Evolutionary conservation across 1,139 yeast species (phyloP), one percentile per base, ranked within the genome.

Genomic region (Ogataea hybrid): DNA sequence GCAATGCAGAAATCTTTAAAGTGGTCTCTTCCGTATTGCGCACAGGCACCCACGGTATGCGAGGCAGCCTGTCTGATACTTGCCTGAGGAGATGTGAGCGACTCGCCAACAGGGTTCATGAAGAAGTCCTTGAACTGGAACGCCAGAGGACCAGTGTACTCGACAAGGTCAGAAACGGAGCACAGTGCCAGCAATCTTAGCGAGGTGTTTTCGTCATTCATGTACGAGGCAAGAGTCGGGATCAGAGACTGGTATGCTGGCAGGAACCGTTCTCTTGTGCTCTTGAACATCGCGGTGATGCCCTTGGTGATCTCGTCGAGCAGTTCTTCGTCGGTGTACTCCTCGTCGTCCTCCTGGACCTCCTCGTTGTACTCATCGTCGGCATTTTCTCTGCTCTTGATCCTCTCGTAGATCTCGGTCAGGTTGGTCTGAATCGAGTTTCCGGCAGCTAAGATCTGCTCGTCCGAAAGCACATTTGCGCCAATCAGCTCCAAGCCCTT

Each of bases 61-160:
- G 95, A 81, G 5, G 96, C 89, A 12, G 88, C 89, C 67, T 92
- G 97, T 56, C 97, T 83, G 27, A 90, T 73, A 8, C 81, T 75
- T 2, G 95, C 81, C 47, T 84, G 86, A 4, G 84, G 72, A 21
- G 75, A 79, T 33, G 79, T 71, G 42, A 92, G 67, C 2, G 85
- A 76, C 44, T 79, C 83, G 12, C 81, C 81, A 32, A 88, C 68
- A 33, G 78, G 79, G 47, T 72, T 71, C 42, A 82, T 63, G 61
- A 86, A 84, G 49, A 79, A 60, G 29, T 83, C 88, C 57, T 79
- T 80, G 59, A 78, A 84, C 21, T 73, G 71, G 44, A 71, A 73
- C 2, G 94, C 79, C 32, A 75, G 76, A 6, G 82, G 73, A 10
- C 96, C 96, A 37, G 87, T 75, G 61, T 75, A 81, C 63, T 89